Conservation (phyloP, 495 filamentous ascomycete genomes). For the Penicillium riverlandense region DNA sequence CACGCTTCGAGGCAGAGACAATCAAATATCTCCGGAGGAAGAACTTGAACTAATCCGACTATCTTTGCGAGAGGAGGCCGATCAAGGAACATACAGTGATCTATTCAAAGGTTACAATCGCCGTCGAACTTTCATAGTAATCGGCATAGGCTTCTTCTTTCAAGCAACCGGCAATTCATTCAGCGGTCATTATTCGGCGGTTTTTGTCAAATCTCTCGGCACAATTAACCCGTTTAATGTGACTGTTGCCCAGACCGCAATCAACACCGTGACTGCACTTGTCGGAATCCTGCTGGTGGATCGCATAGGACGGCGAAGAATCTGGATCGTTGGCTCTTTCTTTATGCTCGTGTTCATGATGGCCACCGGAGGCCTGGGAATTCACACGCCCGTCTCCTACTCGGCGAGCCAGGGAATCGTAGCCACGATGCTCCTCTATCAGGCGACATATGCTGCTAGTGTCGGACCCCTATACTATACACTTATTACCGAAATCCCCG, state of each 20-base stretch:
- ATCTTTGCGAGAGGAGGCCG: constrained; percentile 6
- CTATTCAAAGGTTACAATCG: constrained; percentile 20
- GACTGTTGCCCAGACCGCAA: not conserved
- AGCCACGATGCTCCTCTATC: too few species aligned
- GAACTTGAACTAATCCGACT: constrained; percentile 5
- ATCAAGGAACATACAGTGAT: constrained; percentile 19
- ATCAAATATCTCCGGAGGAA: constrained; percentile 6
- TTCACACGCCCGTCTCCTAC: too few species aligned
- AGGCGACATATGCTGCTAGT: too few species aligned
- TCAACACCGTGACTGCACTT: too few species aligned
- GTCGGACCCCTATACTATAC: too few species aligned
- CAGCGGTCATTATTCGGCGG: constrained; percentile 21
- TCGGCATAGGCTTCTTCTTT: constrained; percentile 23
- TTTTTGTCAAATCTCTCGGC: constrained; percentile 27
- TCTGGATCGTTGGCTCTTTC: too few species aligned
- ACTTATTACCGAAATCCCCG: too few species aligned
- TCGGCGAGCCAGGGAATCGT: too few species aligned
- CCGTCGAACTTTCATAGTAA: constrained; percentile 24
- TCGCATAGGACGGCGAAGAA: too few species aligned
- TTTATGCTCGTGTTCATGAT: too few species aligned
- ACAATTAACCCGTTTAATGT: constrained; percentile 26
- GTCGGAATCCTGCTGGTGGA: too few species aligned
- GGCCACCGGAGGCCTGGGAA: too few species aligned
- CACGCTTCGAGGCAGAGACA: constrained; percentile 6
- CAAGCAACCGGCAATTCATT: constrained; percentile 29